Conservation (phyloP, 1,284 basidiomycete species). For the Xerocomus nothofagi region DNA sequence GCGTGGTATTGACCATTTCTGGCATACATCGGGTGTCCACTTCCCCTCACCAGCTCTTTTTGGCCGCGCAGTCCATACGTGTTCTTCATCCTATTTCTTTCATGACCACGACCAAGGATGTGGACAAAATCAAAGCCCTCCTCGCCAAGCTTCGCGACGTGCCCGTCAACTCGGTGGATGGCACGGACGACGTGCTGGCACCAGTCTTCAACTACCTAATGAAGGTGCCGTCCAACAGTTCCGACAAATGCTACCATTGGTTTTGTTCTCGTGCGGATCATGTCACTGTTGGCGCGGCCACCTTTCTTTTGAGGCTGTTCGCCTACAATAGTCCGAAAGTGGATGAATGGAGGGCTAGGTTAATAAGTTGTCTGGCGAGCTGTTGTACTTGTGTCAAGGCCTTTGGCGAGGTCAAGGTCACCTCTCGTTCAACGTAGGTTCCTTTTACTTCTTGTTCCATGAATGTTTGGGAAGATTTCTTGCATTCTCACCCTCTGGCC, state of each 20-base stretch:
- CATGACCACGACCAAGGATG: conserved; percentile 31
- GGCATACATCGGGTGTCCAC: conserved; percentile 4
- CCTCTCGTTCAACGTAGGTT: conserved; percentile 68
- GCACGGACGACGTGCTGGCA: conserved; percentile 51
- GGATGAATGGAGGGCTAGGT: conserved; percentile 58
- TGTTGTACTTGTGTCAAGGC: conserved; percentile 71
- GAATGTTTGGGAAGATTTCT: conserved; percentile 1
- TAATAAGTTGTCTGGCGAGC: conserved; percentile 54
- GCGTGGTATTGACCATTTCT: too few relatives aligned
- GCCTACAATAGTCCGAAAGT: conserved; percentile 69
- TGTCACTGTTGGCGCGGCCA: conserved; percentile 60
- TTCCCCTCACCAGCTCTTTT: neutral
- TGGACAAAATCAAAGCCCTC: conserved; percentile 42
- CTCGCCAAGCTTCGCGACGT: conserved; percentile 54
- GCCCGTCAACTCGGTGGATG: conserved; percentile 50
- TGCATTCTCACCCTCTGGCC: conserved; percentile 11
- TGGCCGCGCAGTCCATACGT: neutral
- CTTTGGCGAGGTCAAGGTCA: conserved; percentile 62
- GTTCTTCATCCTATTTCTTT: conserved; percentile 3
- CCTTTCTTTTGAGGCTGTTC: conserved; percentile 77
- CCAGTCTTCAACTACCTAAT: conserved; percentile 61
- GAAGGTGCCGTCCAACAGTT: conserved; percentile 36
- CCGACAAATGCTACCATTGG: conserved; percentile 60
- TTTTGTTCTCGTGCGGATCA: conserved; percentile 61
- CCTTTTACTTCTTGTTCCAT: neutral